These are phyloP conservation scores for Pleurozium schreberi DNA, from an alignment of 225 moss, liverwort and hornwort species.

Conservation along the genomic window DNA sequence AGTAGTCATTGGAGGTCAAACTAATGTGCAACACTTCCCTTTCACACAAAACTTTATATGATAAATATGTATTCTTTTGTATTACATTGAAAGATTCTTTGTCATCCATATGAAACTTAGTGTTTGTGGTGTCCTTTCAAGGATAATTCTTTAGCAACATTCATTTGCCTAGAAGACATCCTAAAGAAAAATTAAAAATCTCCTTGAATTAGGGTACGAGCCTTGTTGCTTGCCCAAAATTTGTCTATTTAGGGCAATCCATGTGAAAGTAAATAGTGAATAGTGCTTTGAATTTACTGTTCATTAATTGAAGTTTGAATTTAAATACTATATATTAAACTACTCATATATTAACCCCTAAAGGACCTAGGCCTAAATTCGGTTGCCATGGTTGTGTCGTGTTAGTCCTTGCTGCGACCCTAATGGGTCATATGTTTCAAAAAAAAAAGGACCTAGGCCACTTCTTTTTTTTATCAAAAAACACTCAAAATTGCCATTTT, in stretches of 20 bases:
- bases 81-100: background rate
- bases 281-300: too few relatives aligned
- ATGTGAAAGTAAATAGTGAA: too few relatives aligned
- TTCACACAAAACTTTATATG: accelerated
- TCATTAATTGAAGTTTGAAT: background rate
- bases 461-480: too few relatives aligned
- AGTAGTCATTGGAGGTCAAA: background rate
- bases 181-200: background rate
- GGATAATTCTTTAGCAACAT: background rate
- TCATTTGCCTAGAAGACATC: accelerated
- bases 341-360: background rate
- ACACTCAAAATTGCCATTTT: too few relatives aligned
- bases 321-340: background rate
- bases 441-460: too few relatives aligned
- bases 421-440: too few relatives aligned
- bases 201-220: background rate
- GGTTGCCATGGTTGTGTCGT: too few relatives aligned
- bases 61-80: background rate
- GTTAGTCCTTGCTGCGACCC: too few relatives aligned
- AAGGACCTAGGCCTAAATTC: too few relatives aligned
- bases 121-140: accelerated
- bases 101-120: accelerated
- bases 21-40: accelerated
- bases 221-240: background rate
- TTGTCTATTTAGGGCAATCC: too few relatives aligned